These are phyloP conservation scores for Colletotrichum chrysophilum DNA, from an alignment of 2,329 filamentous ascomycete genomes.

Conservation along the genomic window DNA sequence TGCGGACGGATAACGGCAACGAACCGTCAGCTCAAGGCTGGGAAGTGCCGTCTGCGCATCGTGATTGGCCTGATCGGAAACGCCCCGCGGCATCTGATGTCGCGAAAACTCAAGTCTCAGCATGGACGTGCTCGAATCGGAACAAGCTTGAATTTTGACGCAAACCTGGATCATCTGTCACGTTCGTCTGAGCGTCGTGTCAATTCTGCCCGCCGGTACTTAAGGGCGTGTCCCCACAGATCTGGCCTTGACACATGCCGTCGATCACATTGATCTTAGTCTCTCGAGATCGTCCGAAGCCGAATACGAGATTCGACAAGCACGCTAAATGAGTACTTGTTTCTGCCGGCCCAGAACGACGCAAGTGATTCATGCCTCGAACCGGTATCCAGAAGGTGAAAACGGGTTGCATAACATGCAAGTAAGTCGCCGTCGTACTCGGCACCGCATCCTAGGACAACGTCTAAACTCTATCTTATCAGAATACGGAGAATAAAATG, in stretches of 20 bases:
- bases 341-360: neutral
- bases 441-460: neutral
- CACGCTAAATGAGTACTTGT: neutral
- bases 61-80: neutral
- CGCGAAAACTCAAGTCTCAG: neutral
- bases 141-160: neutral
- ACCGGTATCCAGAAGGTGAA: conserved; percentile 8
- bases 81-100: neutral
- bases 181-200: neutral
- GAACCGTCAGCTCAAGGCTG: neutral
- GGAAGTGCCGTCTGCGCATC: neutral
- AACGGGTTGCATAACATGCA: conserved; percentile 24
- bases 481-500: conserved; percentile 21
- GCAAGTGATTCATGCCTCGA: neutral
- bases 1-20: neutral
- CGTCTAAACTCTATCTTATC: neutral
- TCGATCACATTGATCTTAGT: neutral
- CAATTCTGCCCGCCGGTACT: neutral
- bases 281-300: neutral
- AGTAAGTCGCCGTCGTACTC: neutral
- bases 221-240: neutral
- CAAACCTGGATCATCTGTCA: neutral
- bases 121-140: neutral
- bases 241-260: neutral
- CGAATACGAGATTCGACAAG: neutral